phyloP scores from a whole-genome alignment of 805 yeast species.

The Debaryomyces castellii region DNA sequence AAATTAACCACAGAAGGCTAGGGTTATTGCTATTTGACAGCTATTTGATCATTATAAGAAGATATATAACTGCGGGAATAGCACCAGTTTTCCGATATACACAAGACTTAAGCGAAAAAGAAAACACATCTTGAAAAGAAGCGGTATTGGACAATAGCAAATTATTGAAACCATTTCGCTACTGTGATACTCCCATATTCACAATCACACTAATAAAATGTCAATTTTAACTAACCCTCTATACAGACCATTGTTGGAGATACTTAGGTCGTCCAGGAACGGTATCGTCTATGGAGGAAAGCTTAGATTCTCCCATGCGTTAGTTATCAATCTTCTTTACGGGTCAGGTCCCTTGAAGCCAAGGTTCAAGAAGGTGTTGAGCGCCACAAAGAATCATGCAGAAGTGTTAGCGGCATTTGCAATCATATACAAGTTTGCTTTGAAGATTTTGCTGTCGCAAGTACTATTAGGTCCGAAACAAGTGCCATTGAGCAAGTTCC shows the following conservation, averaged over 20 bases:
- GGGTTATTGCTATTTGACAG: not conserved
- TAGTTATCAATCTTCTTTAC: constrained; percentile 60
- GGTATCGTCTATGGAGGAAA: constrained; percentile 63
- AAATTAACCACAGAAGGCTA: not conserved
- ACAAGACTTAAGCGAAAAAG: too few species aligned
- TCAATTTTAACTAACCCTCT: constrained; percentile 22
- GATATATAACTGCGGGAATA: too few species aligned
- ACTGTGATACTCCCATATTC: too few species aligned
- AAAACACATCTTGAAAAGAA: too few species aligned
- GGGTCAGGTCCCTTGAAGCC: constrained; percentile 48
- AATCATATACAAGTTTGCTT: constrained; percentile 45
- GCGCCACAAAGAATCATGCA: constrained; percentile 57
- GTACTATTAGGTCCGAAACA: constrained; percentile 32
- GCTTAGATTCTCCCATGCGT: constrained; percentile 61
- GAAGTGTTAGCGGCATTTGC: constrained; percentile 57
- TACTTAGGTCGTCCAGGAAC: constrained; percentile 37
- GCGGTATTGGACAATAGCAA: too few species aligned
- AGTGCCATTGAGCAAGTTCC: constrained; percentile 26
- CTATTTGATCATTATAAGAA: too few species aligned
- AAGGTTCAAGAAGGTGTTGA: constrained; percentile 46
- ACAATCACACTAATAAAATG: constrained; percentile 9
- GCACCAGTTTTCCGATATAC: too few species aligned
- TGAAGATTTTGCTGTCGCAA: constrained; percentile 30
- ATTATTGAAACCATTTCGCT: too few species aligned
- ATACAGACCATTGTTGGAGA: constrained; percentile 33